Percentiles rank a stretch among this genome's conserved stretches.
These are phyloP conservation scores for Aureobasidium sp. DNA, from an alignment of 2,329 filamentous ascomycete species.

Conservation along the genomic window DNA sequence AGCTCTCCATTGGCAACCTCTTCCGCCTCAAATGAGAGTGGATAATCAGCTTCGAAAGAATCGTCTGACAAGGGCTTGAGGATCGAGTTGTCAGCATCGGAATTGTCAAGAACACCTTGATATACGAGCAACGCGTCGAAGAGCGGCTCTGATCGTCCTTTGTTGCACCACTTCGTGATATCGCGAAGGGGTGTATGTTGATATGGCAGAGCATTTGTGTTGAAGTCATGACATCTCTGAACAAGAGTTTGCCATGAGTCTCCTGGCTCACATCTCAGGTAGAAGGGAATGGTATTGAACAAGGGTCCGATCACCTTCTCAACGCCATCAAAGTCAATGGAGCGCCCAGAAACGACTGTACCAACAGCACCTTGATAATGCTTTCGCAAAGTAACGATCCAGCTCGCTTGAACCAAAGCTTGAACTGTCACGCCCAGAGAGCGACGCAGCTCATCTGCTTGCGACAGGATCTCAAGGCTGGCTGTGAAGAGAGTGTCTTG, in stretches of 20 bases:
- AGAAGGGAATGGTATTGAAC: conserved; percentile 82
- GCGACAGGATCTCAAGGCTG: conserved; percentile 39
- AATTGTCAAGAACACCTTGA: conserved; percentile 39
- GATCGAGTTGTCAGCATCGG: background rate
- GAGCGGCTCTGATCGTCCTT: conserved; percentile 46
- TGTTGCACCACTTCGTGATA: conserved; percentile 69
- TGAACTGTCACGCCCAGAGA: conserved; percentile 67
- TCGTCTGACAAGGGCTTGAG: conserved; percentile 10
- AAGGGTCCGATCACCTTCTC: conserved; percentile 69
- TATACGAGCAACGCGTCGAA: conserved; percentile 84
- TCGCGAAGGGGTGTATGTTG: conserved; percentile 73
- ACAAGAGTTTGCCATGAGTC: conserved; percentile 55
- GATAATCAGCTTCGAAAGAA: conserved; percentile 52
- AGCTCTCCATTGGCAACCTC: conserved; percentile 43
- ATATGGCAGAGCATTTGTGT: conserved; percentile 57
- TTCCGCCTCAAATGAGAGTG: conserved; percentile 67
- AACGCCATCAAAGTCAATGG: conserved; percentile 56
- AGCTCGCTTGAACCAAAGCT: conserved; percentile 70
- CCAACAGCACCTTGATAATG: conserved; percentile 50
- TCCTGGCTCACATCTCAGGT: conserved; percentile 35
- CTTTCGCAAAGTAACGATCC: conserved; percentile 44
- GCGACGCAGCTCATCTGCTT: conserved; percentile 40
- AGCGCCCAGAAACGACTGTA: conserved; percentile 69
- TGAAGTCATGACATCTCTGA: conserved; percentile 60
- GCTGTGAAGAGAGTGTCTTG: conserved; percentile 19